Conservation (phyloP, 2,329 filamentous ascomycete genomes). For the Monosporascus sp. region DNA sequence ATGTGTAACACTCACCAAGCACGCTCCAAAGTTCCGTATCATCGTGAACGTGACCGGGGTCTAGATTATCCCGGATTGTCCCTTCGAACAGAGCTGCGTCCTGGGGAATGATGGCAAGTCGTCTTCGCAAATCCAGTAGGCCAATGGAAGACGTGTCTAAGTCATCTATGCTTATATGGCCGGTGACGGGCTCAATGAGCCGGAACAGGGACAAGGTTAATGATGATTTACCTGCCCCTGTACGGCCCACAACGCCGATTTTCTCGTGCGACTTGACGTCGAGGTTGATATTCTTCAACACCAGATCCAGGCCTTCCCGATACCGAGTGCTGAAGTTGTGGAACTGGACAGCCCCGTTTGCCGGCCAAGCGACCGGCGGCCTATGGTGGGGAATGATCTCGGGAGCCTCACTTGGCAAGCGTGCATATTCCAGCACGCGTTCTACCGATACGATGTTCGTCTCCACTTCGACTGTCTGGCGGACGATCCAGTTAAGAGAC, state of each 20-base stretch:
- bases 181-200: constrained; percentile 82
- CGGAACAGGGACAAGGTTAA: constrained; percentile 90
- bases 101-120: constrained; percentile 94
- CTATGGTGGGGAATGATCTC: constrained; percentile 87
- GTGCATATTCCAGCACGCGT: constrained; percentile 91
- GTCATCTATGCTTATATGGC: constrained; percentile 82
- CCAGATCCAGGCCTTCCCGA: constrained; percentile 80
- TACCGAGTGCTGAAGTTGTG: constrained; percentile 93
- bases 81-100: constrained; percentile 95
- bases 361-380: constrained; percentile 86
- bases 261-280: constrained; percentile 96
- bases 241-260: constrained; percentile 94
- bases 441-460: constrained; percentile 99
- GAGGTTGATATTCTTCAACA: constrained; percentile 87
- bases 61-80: constrained; percentile 88
- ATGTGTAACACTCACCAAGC: constrained; percentile 58
- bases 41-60: constrained; percentile 90
- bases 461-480: constrained; percentile 98
- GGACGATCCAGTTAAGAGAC: constrained; percentile 97
- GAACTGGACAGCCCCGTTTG: constrained; percentile 82
- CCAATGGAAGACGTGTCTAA: constrained; percentile 89
- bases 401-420: constrained; percentile 85
- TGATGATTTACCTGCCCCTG: constrained; percentile 92
- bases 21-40: constrained; percentile 98
- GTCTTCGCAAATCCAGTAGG: constrained; percentile 77